phyloP scores from a whole-genome alignment of 225 moss, liverwort and hornwort species.

The Thuidium tamariscinum region DNA sequence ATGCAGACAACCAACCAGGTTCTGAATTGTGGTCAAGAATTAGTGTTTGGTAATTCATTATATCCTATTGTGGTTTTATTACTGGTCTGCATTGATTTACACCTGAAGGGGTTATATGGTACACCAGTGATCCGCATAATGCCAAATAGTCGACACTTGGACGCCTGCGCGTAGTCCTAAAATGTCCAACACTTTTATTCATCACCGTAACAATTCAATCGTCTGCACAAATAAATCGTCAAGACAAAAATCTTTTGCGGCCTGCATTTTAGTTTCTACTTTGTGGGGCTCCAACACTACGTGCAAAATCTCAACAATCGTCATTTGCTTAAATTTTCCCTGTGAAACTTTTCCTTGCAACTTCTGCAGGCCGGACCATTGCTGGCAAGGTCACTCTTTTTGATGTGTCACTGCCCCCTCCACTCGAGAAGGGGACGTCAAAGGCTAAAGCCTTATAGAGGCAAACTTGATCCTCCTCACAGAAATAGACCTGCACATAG shows the following conservation, averaged over 20 bases:
- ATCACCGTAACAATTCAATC: not conserved
- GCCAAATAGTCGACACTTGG: not conserved
- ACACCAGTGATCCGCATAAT: not conserved
- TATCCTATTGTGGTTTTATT: not conserved
- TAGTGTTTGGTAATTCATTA: constrained; percentile 11
- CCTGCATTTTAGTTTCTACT: not conserved
- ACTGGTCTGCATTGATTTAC: not conserved
- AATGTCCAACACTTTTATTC: not conserved
- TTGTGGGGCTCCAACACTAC: not conserved
- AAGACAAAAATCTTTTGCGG: not conserved
- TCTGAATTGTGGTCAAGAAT: constrained; percentile 11
- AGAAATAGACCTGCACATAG: constrained; percentile 67
- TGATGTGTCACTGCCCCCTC: not conserved
- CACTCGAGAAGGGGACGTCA: constrained; percentile 51
- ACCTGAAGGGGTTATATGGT: not conserved
- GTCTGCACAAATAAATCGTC: not conserved
- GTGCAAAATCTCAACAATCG: not conserved
- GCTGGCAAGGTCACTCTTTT: constrained; percentile 13
- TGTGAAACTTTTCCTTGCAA: constrained; percentile 9
- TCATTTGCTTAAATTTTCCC: not conserved
- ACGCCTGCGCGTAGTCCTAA: not conserved
- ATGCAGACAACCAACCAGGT: constrained; percentile 14
- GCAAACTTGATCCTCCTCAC: constrained; percentile 83
- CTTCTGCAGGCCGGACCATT: constrained; percentile 26
- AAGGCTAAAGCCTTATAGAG: constrained; percentile 81